Evolutionary conservation across 176 grass and related monocot genomes (phyloP).

Genomic region (Pontederia paniculata): DNA sequence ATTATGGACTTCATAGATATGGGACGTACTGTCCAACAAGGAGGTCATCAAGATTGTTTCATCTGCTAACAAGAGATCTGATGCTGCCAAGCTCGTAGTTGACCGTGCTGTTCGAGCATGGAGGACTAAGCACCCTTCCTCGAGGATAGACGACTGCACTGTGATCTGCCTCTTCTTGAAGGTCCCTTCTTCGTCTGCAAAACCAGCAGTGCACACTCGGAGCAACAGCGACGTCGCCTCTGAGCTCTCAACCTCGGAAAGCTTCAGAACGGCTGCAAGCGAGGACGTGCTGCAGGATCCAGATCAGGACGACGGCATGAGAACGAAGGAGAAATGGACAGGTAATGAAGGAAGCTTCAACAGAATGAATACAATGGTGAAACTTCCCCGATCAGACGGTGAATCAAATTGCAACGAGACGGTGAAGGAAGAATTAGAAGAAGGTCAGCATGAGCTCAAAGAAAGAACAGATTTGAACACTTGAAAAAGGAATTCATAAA

Average conservation of each 20-base stretch:
- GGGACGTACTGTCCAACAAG: conserved; percentile 84
- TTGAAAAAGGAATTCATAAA: too few relatives aligned
- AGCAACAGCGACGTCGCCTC: background rate
- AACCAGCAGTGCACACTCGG: background rate
- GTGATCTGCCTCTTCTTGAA: conserved; percentile 60
- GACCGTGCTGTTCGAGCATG: conserved; percentile 45
- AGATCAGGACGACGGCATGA: background rate
- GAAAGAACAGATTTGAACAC: too few relatives aligned
- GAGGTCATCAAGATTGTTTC: conserved; percentile 57
- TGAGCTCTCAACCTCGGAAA: conserved; percentile 20
- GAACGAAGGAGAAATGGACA: conserved; percentile 18
- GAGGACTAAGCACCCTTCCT: conserved; percentile 54
- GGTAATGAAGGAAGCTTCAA: conserved; percentile 43
- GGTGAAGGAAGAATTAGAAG: too few relatives aligned
- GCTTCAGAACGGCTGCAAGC: conserved; percentile 35
- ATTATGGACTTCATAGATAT: conserved; percentile 31
- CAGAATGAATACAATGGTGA: conserved; percentile 50
- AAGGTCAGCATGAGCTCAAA: too few relatives aligned
- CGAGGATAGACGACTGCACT: conserved; percentile 75
- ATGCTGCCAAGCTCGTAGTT: conserved; percentile 44
- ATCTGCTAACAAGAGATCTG: conserved; percentile 31
- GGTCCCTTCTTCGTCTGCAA: background rate
- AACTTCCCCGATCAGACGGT: conserved; percentile 34
- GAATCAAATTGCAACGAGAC: conserved; percentile 28
- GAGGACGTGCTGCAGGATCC: conserved; percentile 13